Base-by-base conservation (phyloP, 2,329 filamentous ascomycete species). In the Fusarium sarcochroum region DNA sequence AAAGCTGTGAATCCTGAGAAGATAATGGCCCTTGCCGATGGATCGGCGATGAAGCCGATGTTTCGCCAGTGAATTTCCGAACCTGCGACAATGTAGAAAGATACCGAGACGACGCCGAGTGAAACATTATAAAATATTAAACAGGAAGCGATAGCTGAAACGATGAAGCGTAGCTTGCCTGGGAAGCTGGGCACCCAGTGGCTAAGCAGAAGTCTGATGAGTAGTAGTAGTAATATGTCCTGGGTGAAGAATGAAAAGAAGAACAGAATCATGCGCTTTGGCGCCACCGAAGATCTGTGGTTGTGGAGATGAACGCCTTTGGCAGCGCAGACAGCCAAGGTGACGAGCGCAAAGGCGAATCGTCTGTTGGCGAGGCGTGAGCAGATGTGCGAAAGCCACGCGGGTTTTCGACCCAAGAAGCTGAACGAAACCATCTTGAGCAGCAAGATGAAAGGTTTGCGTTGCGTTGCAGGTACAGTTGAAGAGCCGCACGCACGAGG, bases 31-130 rank as follows among this genome's bases (percentile, higher is more conserved):
- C 77, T 71, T 3, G 77, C 75, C 1, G 76, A 72, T 2, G 77
- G 66, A 23, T 80, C 78, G 17, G 73, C 69, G 2, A 73, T 77
- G 10, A 79, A 51, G 1, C 67, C 76, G n/a, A 79, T 68, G 47
- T 80, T 79, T 14, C 77, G 72, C 78, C 78, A 80, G 44, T 76
- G 78, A 6, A 80, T 73, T 25, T 80, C 78, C 0, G 77, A 76
- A 7, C 77, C 77, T 7, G 78, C 70, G 11, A 78, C 72, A 10
- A 67, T 52, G 56, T 78, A 80, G 42, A 80, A 80, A 5, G 77
- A 74, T 3, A 79, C 65, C 23, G 68, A 74, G 25, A 73, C 55
- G 27, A 71, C 53, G 34, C 75, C 71, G 7, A 79, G 52, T 2
- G 58, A 37, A 18, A 73, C 65, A 61, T 72, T 69, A 56, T 69